A percentile compares a stretch with the other conserved stretches of the same genome.
Evolutionary conservation across 2,329 filamentous ascomycete species (phyloP).

Genomic region (Penicillium brasilianum): DNA sequence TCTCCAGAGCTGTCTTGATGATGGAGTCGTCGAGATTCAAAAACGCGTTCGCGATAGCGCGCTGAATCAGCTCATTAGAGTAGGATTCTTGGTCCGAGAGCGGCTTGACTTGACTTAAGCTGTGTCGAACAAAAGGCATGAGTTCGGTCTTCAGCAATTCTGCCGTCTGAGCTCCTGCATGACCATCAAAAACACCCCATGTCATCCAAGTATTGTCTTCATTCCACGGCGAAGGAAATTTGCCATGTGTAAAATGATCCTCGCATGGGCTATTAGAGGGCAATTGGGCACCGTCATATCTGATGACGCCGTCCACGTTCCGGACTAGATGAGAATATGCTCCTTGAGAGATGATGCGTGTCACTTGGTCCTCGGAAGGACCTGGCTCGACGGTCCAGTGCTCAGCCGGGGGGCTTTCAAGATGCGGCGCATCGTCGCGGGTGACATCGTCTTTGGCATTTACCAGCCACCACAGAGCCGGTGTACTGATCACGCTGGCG

Average conservation of each 20-base stretch:
- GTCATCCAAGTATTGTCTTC: slow-evolving; percentile 35
- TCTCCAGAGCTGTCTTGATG: slow-evolving; percentile 27
- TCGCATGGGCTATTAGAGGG: slow-evolving; percentile 47
- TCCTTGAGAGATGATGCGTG: slow-evolving; percentile 27
- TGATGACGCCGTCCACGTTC: slow-evolving; percentile 25
- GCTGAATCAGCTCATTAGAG: slow-evolving; percentile 25
- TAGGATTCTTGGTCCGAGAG: slow-evolving; percentile 6
- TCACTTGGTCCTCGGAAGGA: slow-evolving; percentile 30
- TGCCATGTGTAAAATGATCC: slow-evolving; percentile 35
- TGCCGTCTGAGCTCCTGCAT: slow-evolving; percentile 37
- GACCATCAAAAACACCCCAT: slow-evolving; percentile 51
- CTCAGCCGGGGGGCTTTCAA: slow-evolving; percentile 21
- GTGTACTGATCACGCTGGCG: slow-evolving; percentile 21
- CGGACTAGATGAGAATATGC: slow-evolving; percentile 31
- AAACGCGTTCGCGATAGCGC: slow-evolving; percentile 32
- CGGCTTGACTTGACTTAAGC: slow-evolving; percentile 22
- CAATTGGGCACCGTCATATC: slow-evolving; percentile 36
- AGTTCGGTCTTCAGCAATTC: slow-evolving; percentile 32
- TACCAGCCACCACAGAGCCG: slow-evolving; percentile 29
- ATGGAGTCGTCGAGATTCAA: slow-evolving; percentile 34
- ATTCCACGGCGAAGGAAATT: slow-evolving; percentile 30
- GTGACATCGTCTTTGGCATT: slow-evolving; percentile 17
- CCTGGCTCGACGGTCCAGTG: slow-evolving; percentile 17
- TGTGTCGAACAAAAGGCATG: slow-evolving; percentile 27
- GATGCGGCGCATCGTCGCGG: slow-evolving; percentile 24